Base-by-base conservation (phyloP, 768 basidiomycete genomes). In the Ephemerocybe angulata region DNA sequence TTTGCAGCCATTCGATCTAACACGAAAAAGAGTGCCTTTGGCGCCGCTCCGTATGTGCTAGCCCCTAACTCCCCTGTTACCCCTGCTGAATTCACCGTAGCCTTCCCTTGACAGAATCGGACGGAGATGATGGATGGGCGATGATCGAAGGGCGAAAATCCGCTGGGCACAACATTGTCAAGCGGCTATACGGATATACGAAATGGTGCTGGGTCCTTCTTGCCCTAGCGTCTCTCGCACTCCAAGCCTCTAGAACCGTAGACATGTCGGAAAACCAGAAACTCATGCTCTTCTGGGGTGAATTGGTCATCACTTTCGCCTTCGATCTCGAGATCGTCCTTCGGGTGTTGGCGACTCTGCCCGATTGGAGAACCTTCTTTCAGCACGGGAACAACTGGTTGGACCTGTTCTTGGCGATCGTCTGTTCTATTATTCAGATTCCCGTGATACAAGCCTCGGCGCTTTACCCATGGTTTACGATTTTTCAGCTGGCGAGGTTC, bases 11-110 rank as follows among this genome's bases (percentile, higher is more conserved):
- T 97, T 57, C 77, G 92, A 31, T 79, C 83, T 3, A 86, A 92
- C 63, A 97, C 95, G 2, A 83, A 86, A 67, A 88, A 87, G 66
- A 93, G 90, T 67, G 96, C 95, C 0, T 98, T 98, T 67, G 93
- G 93, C 31, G 91, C 91, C 28, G 84, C 81, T 3, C 76, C 80
- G 85, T 86, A 68, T 48, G 84, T 76, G 28, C 15, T n/a, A 37
- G 62, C 27, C 15, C 56, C 25, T 24, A 38, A n/a, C 17, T 43
- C n/a, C 27, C 12, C 42, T 54, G 7, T 44, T 13, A 29, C 22
- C 19, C 43, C 12, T 46, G 33, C 50, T 22, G 55, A 11, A 17
- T 10, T 11, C 3, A 44, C 33, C 48, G 10, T 49, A 78, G 73
- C 4, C 65, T 73, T 12, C 60, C 67, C 8, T 56, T 69, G 0